A percentile compares a stretch with the other conserved stretches of the same genome.
These are phyloP conservation scores for Climacium dendroides DNA, from an alignment of 225 moss, liverwort and hornwort genomes.

Conservation along the genomic window DNA sequence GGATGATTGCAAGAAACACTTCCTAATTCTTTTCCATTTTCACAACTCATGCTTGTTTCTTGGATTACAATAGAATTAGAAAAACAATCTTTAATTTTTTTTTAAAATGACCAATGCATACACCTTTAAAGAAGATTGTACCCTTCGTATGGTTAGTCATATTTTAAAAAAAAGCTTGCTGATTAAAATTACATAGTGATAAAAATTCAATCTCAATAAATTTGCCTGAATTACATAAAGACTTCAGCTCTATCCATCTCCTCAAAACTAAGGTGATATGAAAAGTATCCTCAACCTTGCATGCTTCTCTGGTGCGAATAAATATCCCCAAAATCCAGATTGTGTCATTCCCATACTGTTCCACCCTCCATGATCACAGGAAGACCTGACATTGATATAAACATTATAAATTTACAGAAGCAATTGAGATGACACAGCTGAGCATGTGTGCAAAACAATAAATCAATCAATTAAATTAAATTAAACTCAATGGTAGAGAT, in stretches of 20 bases:
- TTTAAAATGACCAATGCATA: too few relatives aligned
- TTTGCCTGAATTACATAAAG: background rate
- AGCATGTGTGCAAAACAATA: background rate
- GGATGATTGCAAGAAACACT: too few relatives aligned
- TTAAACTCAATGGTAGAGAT: background rate
- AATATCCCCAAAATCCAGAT: background rate
- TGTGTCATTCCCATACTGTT: background rate
- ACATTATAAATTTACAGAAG: background rate
- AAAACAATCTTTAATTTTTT: too few relatives aligned
- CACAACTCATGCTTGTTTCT: too few relatives aligned
- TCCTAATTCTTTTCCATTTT: too few relatives aligned
- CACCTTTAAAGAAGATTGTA: too few relatives aligned
- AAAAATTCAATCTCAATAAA: background rate
- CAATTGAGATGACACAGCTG: background rate
- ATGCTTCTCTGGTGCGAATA: background rate
- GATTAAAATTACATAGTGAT: background rate
- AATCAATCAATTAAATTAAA: background rate
- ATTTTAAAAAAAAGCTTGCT: too few relatives aligned
- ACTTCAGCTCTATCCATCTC: background rate
- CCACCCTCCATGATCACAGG: background rate
- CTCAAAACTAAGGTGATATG: background rate
- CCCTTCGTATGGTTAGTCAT: too few relatives aligned
- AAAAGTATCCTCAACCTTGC: background rate
- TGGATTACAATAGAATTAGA: too few relatives aligned
- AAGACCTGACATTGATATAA: background rate